Conservation (phyloP, 345 rosid genomes). For the Cardiospermum halicacabum region DNA sequence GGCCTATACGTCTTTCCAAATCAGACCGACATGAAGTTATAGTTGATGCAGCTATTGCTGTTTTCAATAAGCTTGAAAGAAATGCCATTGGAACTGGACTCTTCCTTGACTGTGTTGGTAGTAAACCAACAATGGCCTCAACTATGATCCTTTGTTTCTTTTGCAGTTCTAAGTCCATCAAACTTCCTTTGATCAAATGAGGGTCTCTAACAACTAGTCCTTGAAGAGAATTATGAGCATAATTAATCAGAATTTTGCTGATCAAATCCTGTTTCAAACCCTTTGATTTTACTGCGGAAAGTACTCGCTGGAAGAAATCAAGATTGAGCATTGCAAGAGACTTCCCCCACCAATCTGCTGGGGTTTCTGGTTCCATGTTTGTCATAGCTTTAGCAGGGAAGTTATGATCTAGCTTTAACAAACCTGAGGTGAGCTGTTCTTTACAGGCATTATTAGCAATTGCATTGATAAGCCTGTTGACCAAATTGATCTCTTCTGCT, state of each 20-base stretch:
- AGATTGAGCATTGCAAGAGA: constrained; percentile 63
- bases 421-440: constrained; percentile 94
- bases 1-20: constrained; percentile 83
- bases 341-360: constrained; percentile 94
- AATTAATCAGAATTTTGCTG: constrained; percentile 82
- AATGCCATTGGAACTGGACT: constrained; percentile 88
- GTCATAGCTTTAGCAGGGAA: constrained; percentile 39
- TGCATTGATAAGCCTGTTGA: constrained; percentile 57
- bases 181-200: constrained; percentile 51
- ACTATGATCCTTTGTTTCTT: constrained; percentile 74
- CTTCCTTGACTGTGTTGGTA: constrained; percentile 88
- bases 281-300: constrained; percentile 77
- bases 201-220: constrained; percentile 58
- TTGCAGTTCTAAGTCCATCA: constrained; percentile 55
- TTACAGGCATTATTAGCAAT: constrained; percentile 88
- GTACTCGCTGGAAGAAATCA: constrained; percentile 78
- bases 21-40: constrained; percentile 71
- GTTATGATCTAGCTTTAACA: constrained; percentile 75
- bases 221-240: constrained; percentile 76
- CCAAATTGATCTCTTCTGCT: constrained; percentile 74
- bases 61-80: constrained; percentile 81
- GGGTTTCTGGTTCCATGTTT: constrained; percentile 63
- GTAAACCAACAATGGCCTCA: constrained; percentile 68
- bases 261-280: constrained; percentile 93
- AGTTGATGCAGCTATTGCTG: constrained; percentile 64